Base-by-base conservation (phyloP, 495 filamentous ascomycete species). In the Tuber borchii region DNA sequence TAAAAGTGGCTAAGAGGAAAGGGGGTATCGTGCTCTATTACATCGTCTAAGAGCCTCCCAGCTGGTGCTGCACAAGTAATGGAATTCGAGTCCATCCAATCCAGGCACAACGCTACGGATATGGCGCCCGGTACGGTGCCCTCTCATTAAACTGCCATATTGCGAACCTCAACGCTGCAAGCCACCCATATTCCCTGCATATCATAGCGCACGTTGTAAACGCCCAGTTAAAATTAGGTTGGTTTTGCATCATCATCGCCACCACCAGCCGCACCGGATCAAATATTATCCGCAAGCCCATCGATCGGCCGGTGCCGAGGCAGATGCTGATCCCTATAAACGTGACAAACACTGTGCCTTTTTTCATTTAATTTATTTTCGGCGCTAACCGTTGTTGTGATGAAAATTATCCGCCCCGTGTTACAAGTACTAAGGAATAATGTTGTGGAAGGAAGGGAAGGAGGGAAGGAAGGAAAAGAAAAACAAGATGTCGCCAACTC, bases 401-500 rank as follows among this genome's bases (percentile, higher is more conserved):
- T 37, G 34, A 1, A 37, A 37, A 37, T 37, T n/a, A n/a, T n/a
- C n/a, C n/a, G 34, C 1, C 34, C 34, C 1, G 34, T 37, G 34
- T 37, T 37, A 37, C 1, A 2, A 2, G 34, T 37, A 37, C 2
- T 16, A 1, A 46, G 45, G 45, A 61, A 26, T 61, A 61, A 22
- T n/a, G n/a, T n/a, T 26, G 51, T 61, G 51, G 51, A 61, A 61
- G 51, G n/a, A 61, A 26, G 22, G 48, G 26, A 56, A 56, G 48
- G 22, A 26, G 26, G 2, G n/a, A 61, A 31, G 12, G 12, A 31
- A 61, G 12, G 12, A 61, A 61, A 61, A 31, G 7, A 12, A 31
- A 65, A 65, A 65, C 56, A 65, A 65, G 56, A 26, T 65, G 56
- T 65, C 56, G 56, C 56, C 56, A 65, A 65, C 56, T 31, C 56